These are phyloP conservation scores for Penicillium sp. DNA, from an alignment of 2,329 filamentous ascomycete genomes.

Conservation along the genomic window DNA sequence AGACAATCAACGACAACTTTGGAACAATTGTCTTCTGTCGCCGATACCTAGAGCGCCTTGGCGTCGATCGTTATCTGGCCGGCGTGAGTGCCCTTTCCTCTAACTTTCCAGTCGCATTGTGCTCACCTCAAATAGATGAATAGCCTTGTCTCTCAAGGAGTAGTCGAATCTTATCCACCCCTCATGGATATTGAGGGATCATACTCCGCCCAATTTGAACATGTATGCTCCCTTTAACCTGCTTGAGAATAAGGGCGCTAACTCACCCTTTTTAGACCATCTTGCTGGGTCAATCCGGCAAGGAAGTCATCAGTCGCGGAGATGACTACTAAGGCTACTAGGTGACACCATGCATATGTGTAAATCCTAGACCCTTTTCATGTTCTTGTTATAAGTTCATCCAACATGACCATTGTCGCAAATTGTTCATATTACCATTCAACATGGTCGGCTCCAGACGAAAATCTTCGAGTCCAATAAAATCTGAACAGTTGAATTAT, in stretches of 20 bases:
- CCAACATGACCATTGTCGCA: constrained; percentile 5
- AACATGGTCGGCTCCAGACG: background rate
- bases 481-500: background rate
- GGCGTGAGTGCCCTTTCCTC: constrained; percentile 46
- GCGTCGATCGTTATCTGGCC: constrained; percentile 58
- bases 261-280: constrained; percentile 43
- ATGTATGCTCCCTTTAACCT: constrained; percentile 36
- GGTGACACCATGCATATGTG: background rate
- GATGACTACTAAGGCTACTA: constrained; percentile 47
- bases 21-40: constrained; percentile 62
- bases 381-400: background rate
- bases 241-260: background rate
- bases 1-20: constrained; percentile 63
- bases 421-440: background rate
- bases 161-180: constrained; percentile 59
- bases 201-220: constrained; percentile 66
- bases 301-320: constrained; percentile 56
- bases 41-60: constrained; percentile 65
- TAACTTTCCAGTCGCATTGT: background rate
- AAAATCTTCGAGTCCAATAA: too few species aligned
- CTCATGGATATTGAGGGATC: constrained; percentile 60
- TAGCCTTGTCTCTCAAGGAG: constrained; percentile 56
- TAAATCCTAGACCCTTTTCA: background rate
- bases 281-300: constrained; percentile 45
- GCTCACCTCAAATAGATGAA: constrained; percentile 50